Evolutionary conservation across 345 rosid genomes (phyloP).

Genomic region (Heritiera fomes): DNA sequence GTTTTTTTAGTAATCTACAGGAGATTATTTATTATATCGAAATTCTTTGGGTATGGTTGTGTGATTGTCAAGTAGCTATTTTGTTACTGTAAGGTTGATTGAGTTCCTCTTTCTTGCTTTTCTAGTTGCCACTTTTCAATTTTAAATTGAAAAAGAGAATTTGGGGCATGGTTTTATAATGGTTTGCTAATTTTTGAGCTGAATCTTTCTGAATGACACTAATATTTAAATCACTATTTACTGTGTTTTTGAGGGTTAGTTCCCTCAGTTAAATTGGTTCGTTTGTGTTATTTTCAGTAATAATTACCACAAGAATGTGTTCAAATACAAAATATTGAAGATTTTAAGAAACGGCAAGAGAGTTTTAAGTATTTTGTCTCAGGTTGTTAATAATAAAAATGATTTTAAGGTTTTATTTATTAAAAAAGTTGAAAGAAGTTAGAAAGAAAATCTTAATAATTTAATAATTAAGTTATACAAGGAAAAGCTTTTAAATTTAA

Average conservation of each 20-base stretch:
- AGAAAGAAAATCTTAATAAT: too few species aligned
- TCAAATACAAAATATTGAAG: neutral
- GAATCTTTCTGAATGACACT: constrained; percentile 10
- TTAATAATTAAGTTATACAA: too few species aligned
- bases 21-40: neutral
- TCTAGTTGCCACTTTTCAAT: neutral
- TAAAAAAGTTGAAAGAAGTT: too few species aligned
- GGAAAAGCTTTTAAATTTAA: too few species aligned
- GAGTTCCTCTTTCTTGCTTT: constrained; percentile 1
- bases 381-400: too few species aligned
- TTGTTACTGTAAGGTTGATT: neutral
- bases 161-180: constrained; percentile 6
- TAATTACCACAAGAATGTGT: neutral
- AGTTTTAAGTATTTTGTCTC: too few species aligned
- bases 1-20: neutral
- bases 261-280: neutral
- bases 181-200: constrained; percentile 2
- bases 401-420: too few species aligned
- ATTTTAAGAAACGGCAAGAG: neutral
- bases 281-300: neutral
- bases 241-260: neutral
- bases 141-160: neutral
- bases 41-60: neutral
- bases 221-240: neutral
- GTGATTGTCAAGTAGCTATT: neutral